Evolutionary conservation across 768 basidiomycete genomes (phyloP), one percentile per base, ranked within the genome.

Genomic region (Tricholoma bakamatsutake): DNA sequence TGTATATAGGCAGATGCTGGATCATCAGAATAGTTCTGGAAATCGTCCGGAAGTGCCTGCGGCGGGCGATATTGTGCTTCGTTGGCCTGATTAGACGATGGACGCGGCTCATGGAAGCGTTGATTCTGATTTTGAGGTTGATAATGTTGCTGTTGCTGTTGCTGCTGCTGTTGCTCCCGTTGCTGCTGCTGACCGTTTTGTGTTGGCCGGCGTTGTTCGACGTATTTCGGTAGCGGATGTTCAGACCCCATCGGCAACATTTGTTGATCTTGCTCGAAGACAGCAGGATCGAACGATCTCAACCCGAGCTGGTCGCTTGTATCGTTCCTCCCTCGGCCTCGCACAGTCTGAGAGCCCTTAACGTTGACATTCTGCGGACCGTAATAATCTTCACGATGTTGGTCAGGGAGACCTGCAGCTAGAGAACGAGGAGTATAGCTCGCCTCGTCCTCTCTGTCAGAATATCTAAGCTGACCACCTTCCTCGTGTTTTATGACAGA

Each of bases 371-470:
- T 68, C 47, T 73, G 69, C 13, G 64, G 13, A 35, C 63, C 59
- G 54, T 73, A 70, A 49, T 67, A 69, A 8, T 63, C 61, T 10
- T 67, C 66, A 11, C 54, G 63, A 28, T 72, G 68, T 34, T 71
- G 65, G 2, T 83, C 81, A 2, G 86, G 85, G 15, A 88, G 73
- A n/a, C 71, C 75, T 11, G 76, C 76, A 31, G 80, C 79, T 1
- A 86, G 85, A 2, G 87, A 89, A 21, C 85, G 80, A 5, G 87
- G 87, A 0, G 87, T 90, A 59, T 79, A 85, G 5, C 76, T 74
- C 21, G 76, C 80, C 15, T 78, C 80, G 39, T 84, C 81, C 33
- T 80, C 76, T 28, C 53, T 15, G 21, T 71, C 67, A 42, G 68
- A 24, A 59, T 75, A 74, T 46, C 69, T 52, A 45, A 66, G 67